Conservation (phyloP, 805 yeast species). For the Crinitomyces ghanaensis region DNA sequence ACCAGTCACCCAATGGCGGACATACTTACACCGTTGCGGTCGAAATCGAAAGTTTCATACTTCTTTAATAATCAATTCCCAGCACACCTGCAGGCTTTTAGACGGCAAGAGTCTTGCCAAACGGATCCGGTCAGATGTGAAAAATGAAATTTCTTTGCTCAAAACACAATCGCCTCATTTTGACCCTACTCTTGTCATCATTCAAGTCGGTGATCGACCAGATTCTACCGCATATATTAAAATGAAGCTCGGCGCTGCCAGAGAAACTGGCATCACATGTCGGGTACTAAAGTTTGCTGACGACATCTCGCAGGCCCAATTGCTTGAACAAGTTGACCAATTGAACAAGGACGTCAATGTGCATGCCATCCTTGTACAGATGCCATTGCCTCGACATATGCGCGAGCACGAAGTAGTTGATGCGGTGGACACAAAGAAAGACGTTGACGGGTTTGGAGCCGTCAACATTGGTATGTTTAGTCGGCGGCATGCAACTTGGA, state of each 20-base stretch:
- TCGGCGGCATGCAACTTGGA: slow-evolving; percentile 71
- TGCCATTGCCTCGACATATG: slow-evolving; percentile 76
- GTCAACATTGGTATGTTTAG: slow-evolving; percentile 83
- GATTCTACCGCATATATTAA: slow-evolving; percentile 89
- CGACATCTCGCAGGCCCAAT: slow-evolving; percentile 44
- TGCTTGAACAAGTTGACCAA: slow-evolving; percentile 42
- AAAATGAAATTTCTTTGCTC: too few relatives aligned
- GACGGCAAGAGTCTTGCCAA: too few relatives aligned
- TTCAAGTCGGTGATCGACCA: slow-evolving; percentile 85
- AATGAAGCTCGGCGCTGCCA: slow-evolving; percentile 83
- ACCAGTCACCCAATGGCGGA: too few relatives aligned
- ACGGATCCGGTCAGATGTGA: too few relatives aligned
- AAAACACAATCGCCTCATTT: too few relatives aligned
- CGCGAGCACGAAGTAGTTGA: slow-evolving; percentile 71
- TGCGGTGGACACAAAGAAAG: slow-evolving; percentile 71
- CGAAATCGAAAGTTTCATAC: too few relatives aligned
- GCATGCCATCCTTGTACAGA: slow-evolving; percentile 80
- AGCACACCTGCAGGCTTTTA: too few relatives aligned
- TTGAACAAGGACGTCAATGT: slow-evolving; percentile 66
- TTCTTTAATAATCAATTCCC: too few relatives aligned
- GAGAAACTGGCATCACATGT: slow-evolving; percentile 67
- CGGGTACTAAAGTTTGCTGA: slow-evolving; percentile 54
- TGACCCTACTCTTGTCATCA: slow-evolving; percentile 65
- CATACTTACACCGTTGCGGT: too few relatives aligned
- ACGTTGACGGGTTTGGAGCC: slow-evolving; percentile 91